Conservation (phyloP, 345 rosid species). For the Eucalyptus globulus region DNA sequence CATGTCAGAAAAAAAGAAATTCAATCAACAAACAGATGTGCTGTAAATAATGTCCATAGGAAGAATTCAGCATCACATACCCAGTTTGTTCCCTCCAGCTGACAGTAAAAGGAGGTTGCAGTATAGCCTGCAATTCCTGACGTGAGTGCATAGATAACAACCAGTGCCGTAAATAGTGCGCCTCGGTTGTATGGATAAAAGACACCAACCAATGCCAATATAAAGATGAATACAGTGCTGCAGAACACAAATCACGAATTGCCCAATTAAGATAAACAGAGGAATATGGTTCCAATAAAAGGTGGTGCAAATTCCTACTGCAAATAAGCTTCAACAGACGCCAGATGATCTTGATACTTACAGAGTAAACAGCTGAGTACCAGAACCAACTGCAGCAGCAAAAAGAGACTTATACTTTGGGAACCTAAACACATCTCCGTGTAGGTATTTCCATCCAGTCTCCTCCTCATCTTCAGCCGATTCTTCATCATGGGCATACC, state of each 20-base stretch:
- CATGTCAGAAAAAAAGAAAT: background rate
- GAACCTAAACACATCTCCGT: constrained; percentile 35
- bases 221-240: constrained; percentile 30
- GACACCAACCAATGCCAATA: constrained; percentile 34
- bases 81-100: constrained; percentile 44
- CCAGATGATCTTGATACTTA: constrained; percentile 3
- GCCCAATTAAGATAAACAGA: background rate
- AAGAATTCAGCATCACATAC: constrained; percentile 1
- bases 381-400: constrained; percentile 39
- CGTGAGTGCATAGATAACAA: constrained; percentile 37
- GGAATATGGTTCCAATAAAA: background rate
- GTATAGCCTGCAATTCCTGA: constrained; percentile 44
- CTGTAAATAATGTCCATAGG: background rate
- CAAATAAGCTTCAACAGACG: background rate
- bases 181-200: constrained; percentile 44
- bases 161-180: constrained; percentile 35
- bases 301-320: background rate
- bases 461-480: constrained; percentile 34
- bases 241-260: background rate
- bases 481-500: constrained; percentile 42
- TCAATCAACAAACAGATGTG: background rate
- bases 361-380: constrained; percentile 38
- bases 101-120: constrained; percentile 30
- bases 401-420: constrained; percentile 29
- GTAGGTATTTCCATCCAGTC: constrained; percentile 46